Evolutionary conservation across 139 green algal species (phyloP).

Genomic region (Medakamo hakoo): DNA sequence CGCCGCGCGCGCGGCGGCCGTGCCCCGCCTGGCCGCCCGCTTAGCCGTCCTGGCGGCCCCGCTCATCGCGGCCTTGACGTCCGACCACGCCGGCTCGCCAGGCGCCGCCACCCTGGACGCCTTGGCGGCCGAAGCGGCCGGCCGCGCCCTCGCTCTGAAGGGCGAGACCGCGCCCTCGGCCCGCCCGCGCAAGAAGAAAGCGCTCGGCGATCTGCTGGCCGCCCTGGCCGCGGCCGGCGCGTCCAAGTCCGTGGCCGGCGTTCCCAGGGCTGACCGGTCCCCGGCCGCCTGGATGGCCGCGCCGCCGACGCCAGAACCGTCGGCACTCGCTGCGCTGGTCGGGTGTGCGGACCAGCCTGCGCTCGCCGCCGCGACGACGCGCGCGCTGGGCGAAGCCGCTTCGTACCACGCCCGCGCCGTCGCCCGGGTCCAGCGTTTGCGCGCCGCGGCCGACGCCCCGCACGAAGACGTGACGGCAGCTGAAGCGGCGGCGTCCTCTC

Average conservation of each 20-base stretch:
- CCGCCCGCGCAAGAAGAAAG: conserved; percentile 76
- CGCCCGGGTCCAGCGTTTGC: conserved; percentile 67
- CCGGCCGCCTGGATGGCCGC: neutral
- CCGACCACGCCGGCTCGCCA: conserved; percentile 1
- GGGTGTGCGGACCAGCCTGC: neutral
- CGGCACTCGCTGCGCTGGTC: neutral
- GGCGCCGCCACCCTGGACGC: conserved; percentile 22
- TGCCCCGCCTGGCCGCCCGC: conserved; percentile 2
- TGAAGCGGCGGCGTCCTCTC: conserved; percentile 41
- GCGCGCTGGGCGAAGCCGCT: conserved; percentile 28
- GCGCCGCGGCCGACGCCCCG: conserved; percentile 27
- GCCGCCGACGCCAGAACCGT: neutral
- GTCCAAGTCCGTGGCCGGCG: conserved; percentile 26
- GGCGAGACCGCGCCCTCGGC: conserved; percentile 47
- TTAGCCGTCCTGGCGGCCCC: conserved; percentile 4
- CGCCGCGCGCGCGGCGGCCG: too few relatives aligned
- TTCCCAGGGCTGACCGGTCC: conserved; percentile 32
- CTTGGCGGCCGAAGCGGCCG: conserved; percentile 28
- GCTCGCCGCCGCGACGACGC: neutral
- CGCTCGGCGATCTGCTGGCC: conserved; percentile 42
- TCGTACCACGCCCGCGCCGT: conserved; percentile 68
- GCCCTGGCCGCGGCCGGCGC: conserved; percentile 47
- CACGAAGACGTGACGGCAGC: conserved; percentile 51
- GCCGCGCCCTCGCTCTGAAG: conserved; percentile 32
- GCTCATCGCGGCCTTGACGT: neutral